These are phyloP conservation scores for Cydonia oblonga DNA, from an alignment of 331 rosid genomes.

Conservation along the genomic window DNA sequence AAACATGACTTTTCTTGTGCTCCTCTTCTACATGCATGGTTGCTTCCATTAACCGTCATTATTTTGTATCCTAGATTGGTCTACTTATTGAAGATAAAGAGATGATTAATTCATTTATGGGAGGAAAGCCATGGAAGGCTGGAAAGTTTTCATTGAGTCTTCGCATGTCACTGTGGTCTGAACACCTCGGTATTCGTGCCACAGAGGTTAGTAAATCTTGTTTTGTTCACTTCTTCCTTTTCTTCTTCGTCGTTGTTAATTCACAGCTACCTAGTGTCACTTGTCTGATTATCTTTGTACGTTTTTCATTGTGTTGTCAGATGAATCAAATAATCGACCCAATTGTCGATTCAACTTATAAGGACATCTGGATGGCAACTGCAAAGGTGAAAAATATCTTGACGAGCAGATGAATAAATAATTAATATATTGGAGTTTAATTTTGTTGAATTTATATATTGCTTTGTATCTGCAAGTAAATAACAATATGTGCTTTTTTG, in stretches of 20 bases:
- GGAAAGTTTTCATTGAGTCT: slow-evolving; percentile 79
- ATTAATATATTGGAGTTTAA: too few species aligned
- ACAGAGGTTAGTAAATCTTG: slow-evolving; percentile 53
- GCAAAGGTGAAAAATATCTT: slow-evolving; percentile 57
- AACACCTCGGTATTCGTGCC: slow-evolving; percentile 71
- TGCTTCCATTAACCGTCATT: slow-evolving; percentile 9
- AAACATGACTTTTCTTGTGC: background rate
- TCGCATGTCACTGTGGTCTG: slow-evolving; percentile 86
- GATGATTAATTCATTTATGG: slow-evolving; percentile 58
- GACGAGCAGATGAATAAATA: too few species aligned
- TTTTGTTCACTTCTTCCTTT: too few species aligned
- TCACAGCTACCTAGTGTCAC: background rate
- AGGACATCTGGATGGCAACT: slow-evolving; percentile 83
- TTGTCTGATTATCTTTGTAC: background rate
- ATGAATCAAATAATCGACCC: slow-evolving; percentile 65
- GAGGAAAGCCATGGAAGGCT: slow-evolving; percentile 85
- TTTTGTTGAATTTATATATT: background rate
- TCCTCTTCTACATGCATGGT: slow-evolving; percentile 9
- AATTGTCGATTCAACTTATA: slow-evolving; percentile 69
- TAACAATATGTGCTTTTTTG: background rate
- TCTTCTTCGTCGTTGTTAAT: background rate
- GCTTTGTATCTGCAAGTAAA: background rate
- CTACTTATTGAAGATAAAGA: slow-evolving; percentile 87
- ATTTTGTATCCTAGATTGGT: slow-evolving; percentile 54
- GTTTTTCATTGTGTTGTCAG: slow-evolving; percentile 30